Evolutionary conservation across 1,139 yeast species (phyloP).

Genomic region (Blastobotrys indianensis): DNA sequence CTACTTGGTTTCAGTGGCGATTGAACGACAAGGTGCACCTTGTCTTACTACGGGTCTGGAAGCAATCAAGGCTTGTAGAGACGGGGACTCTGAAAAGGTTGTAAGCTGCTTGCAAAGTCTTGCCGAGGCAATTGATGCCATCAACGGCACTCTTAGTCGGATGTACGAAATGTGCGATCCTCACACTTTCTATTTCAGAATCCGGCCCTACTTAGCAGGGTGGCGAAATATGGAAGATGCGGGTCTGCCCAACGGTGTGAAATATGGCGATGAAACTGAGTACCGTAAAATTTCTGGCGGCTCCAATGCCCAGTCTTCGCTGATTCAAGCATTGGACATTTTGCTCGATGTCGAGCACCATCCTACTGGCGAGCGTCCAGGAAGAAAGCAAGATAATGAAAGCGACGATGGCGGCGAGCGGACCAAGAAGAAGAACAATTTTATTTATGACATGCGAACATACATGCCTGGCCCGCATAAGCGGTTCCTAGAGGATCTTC

Average conservation of each 20-base stretch:
- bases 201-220: slow-evolving; percentile 88
- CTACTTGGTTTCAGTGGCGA: slow-evolving; percentile 78
- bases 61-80: slow-evolving; percentile 54
- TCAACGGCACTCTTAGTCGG: slow-evolving; percentile 69
- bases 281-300: slow-evolving; percentile 78
- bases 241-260: slow-evolving; percentile 74
- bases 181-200: slow-evolving; percentile 76
- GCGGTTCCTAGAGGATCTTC: slow-evolving; percentile 58
- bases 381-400: slow-evolving; percentile 10
- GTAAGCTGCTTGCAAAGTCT: slow-evolving; percentile 48
- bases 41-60: slow-evolving; percentile 54
- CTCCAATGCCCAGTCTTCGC: slow-evolving; percentile 86
- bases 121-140: slow-evolving; percentile 69
- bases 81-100: slow-evolving; percentile 38
- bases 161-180: slow-evolving; percentile 97
- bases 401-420: slow-evolving; percentile 13
- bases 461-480: slow-evolving; percentile 90
- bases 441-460: slow-evolving; percentile 73
- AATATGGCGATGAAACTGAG: slow-evolving; percentile 58
- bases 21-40: slow-evolving; percentile 76
- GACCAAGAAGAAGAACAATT: slow-evolving; percentile 43
- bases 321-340: slow-evolving; percentile 81
- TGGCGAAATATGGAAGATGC: slow-evolving; percentile 90
- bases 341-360: slow-evolving; percentile 69
- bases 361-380: slow-evolving; percentile 58